Percentiles rank a stretch among this genome's conserved stretches.
These are phyloP conservation scores for Penicillium fimorum DNA, from an alignment of 495 filamentous ascomycete species.

Conservation along the genomic window DNA sequence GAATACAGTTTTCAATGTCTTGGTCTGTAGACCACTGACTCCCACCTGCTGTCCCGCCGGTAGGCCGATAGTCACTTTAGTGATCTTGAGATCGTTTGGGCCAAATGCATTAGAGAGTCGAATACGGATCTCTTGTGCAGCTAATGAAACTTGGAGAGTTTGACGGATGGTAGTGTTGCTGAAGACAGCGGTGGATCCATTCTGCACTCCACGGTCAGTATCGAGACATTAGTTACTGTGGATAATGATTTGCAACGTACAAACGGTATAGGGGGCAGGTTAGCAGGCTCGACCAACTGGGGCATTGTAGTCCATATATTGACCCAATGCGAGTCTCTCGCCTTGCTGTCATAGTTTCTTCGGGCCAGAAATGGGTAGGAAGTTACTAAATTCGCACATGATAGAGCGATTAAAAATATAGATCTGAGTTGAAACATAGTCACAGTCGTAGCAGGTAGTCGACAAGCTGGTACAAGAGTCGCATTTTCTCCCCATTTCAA, in stretches of 20 bases:
- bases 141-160: constrained; percentile 60
- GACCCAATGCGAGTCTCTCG: constrained; percentile 53
- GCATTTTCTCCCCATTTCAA: background rate
- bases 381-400: background rate
- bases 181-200: constrained; percentile 30
- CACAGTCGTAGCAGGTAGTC: background rate
- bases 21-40: constrained; percentile 21
- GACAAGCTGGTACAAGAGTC: background rate
- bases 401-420: background rate
- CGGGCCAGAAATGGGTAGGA: background rate
- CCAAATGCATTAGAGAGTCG: constrained; percentile 70
- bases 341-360: background rate
- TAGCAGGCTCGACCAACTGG: constrained; percentile 60
- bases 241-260: constrained; percentile 35
- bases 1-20: constrained; percentile 47
- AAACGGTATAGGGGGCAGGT: constrained; percentile 60
- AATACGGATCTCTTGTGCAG: constrained; percentile 53
- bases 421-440: background rate
- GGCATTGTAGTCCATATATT: constrained; percentile 67
- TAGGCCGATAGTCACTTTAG: constrained; percentile 55
- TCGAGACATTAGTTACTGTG: no score
- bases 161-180: constrained; percentile 63
- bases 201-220: background rate
- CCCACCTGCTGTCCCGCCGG: constrained; percentile 52
- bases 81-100: constrained; percentile 57